These are phyloP conservation scores for Boletus pseudo-olivaceus DNA, from an alignment of 768 basidiomycete species.

Conservation along the genomic window DNA sequence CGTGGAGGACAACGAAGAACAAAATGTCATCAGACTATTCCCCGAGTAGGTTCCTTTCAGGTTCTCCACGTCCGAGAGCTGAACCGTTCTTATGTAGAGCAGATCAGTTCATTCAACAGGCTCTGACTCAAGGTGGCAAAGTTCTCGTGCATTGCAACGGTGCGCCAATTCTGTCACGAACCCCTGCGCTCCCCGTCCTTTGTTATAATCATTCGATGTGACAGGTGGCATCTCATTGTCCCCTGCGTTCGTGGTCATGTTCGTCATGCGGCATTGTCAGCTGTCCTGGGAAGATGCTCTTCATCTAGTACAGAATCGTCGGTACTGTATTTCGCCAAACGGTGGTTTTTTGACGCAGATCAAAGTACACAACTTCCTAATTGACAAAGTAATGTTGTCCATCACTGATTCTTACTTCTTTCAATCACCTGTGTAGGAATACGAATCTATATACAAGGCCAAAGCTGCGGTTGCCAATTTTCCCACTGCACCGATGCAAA, in stretches of 20 bases:
- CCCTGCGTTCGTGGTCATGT: slow-evolving; percentile 89
- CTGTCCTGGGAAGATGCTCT: slow-evolving; percentile 87
- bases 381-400: not conserved
- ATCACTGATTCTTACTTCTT: not conserved
- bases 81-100: slow-evolving; percentile 45
- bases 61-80: not conserved
- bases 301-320: slow-evolving; percentile 82
- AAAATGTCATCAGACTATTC: slow-evolving; percentile 89
- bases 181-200: not conserved
- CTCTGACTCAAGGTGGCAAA: slow-evolving; percentile 55
- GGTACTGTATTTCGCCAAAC: slow-evolving; percentile 93
- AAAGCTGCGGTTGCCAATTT: slow-evolving; percentile 62
- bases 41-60: slow-evolving; percentile 54
- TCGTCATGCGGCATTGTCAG: slow-evolving; percentile 82
- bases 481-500: slow-evolving; percentile 40
- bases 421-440: slow-evolving; percentile 54
- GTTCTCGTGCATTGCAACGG: slow-evolving; percentile 91
- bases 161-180: slow-evolving; percentile 28
- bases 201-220: not conserved
- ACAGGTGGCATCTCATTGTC: slow-evolving; percentile 84
- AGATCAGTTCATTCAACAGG: slow-evolving; percentile 69
- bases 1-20: slow-evolving; percentile 90
- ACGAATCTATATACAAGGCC: slow-evolving; percentile 89
- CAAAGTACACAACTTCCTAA: slow-evolving; percentile 50
- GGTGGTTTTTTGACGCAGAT: slow-evolving; percentile 90